Evolutionary conservation across 225 moss, liverwort and hornwort species (phyloP).

Genomic region (Asterella californica): DNA sequence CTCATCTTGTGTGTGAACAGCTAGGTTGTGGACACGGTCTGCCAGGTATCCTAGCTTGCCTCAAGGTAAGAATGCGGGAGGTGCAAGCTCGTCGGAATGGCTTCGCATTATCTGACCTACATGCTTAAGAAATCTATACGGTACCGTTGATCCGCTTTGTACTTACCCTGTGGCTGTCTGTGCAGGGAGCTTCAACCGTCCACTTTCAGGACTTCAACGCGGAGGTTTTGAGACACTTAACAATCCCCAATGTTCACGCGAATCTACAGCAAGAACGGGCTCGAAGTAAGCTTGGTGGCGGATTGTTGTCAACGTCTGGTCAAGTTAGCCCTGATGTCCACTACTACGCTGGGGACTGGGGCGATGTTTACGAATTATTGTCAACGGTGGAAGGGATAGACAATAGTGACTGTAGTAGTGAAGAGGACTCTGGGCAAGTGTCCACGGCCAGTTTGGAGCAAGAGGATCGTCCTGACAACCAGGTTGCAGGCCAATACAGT

Average conservation of each 20-base stretch:
- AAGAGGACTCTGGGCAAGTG: constrained; percentile 26
- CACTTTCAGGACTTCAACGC: constrained; percentile 97
- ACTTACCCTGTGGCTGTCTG: background rate
- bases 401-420: constrained; percentile 19
- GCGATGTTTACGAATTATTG: constrained; percentile 68
- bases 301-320: constrained; percentile 31
- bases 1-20: constrained; percentile 38
- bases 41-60: constrained; percentile 86
- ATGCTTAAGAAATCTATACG: background rate
- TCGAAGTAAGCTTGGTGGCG: constrained; percentile 40
- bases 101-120: background rate
- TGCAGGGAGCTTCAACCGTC: constrained; percentile 83
- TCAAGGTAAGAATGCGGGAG: constrained; percentile 55
- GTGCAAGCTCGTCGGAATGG: background rate
- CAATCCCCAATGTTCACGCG: constrained; percentile 75
- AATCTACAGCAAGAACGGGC: constrained; percentile 66
- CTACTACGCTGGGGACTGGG: constrained; percentile 93
- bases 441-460: constrained; percentile 8
- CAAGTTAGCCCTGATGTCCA: constrained; percentile 54
- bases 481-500: constrained; percentile 1
- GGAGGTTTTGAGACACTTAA: constrained; percentile 72
- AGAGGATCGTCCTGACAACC: background rate
- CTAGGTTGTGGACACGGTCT: constrained; percentile 98
- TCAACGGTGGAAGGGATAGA: constrained; percentile 47
- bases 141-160: no score